Percentiles rank a stretch among this genome's conserved stretches.
Evolutionary conservation across 2,329 filamentous ascomycete genomes (phyloP).

Genomic region (Penicillium sp.): DNA sequence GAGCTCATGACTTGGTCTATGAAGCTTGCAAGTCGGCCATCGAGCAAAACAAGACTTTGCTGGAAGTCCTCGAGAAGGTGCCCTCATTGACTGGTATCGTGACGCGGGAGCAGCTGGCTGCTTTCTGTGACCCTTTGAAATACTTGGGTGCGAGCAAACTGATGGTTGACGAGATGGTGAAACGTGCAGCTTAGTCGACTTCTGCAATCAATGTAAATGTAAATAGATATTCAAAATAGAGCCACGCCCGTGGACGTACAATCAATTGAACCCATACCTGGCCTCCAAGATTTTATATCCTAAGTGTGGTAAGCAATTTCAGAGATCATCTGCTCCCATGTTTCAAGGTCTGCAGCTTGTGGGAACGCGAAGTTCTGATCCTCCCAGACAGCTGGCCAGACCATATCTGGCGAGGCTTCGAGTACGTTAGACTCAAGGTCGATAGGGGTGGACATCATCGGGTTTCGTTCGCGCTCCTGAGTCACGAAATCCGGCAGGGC

Average conservation of each 20-base stretch:
- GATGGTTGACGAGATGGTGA: conserved; percentile 37
- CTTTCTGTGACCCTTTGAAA: conserved; percentile 57
- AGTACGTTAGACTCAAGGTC: neutral
- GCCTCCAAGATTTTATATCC: neutral
- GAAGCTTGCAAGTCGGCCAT: conserved; percentile 55
- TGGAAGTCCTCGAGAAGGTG: conserved; percentile 45
- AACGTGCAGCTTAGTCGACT: neutral
- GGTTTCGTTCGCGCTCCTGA: neutral
- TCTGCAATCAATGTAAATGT: neutral
- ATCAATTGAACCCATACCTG: no score
- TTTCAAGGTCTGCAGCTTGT: conserved; percentile 12
- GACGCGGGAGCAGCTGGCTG: conserved; percentile 50
- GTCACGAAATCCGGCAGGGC: conserved; percentile 3
- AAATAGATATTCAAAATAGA: neutral
- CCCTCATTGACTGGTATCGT: conserved; percentile 46
- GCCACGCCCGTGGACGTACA: neutral
- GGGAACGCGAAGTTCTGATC: conserved; percentile 15
- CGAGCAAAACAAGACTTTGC: conserved; percentile 45
- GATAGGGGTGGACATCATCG: neutral
- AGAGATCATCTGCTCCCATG: conserved; percentile 18
- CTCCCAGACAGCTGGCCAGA: conserved; percentile 14
- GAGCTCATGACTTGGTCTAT: conserved; percentile 60
- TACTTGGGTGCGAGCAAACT: conserved; percentile 40
- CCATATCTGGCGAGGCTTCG: conserved; percentile 9
- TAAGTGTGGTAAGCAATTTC: conserved; percentile 16